Base-by-base conservation (phyloP, 2,329 filamentous ascomycete genomes). In the Cercospora zeae-maydis region DNA sequence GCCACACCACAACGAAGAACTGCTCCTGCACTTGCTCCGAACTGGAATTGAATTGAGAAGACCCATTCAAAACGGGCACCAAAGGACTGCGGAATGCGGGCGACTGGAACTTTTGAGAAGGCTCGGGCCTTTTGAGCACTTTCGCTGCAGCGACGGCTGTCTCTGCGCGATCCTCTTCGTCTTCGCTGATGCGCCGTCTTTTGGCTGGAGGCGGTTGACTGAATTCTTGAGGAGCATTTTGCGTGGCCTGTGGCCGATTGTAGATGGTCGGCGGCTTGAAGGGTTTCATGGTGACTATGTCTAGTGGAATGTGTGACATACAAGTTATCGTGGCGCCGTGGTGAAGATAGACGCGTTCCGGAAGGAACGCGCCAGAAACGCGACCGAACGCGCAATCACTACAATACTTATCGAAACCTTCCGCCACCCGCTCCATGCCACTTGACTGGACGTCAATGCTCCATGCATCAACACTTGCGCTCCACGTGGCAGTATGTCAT, bases 1-100 rank as follows among this genome's bases (percentile, higher is more conserved):
- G 84, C 88, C 80, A 82, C 14, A 81, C 64, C 0, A 81, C 80
- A 0, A 72, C 77, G 59, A 79, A 81, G 64, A 79, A 81, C 52
- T 69, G 75, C 42, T 78, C 72, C 5, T 66, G 59, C 10, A 70
- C 70, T n/a, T 62, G 53, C 7, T 70, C 64, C 16, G 59, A 3
- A 10, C 66, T 59, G 39, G 36, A 47, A 16, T 59, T 42, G 42
- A 59, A 36, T 54, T 65, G 61, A 21, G 60, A 67, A 14, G 58
- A 63, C 21, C 69, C 52, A 63, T 61, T 70, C 14, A 67, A 72
- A 33, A 75, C 66, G 8, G 65, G 59, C 24, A 73, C 51, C 4
- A 76, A 65, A 24, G 74, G 74, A 52, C 73, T 75, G 42, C 74
- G 67, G 13, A 59, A 49, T 1, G 64, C 61, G 11, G 67, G 68